Base-by-base conservation (phyloP, 2,329 filamentous ascomycete species). In the Diaporthe amygdali region DNA sequence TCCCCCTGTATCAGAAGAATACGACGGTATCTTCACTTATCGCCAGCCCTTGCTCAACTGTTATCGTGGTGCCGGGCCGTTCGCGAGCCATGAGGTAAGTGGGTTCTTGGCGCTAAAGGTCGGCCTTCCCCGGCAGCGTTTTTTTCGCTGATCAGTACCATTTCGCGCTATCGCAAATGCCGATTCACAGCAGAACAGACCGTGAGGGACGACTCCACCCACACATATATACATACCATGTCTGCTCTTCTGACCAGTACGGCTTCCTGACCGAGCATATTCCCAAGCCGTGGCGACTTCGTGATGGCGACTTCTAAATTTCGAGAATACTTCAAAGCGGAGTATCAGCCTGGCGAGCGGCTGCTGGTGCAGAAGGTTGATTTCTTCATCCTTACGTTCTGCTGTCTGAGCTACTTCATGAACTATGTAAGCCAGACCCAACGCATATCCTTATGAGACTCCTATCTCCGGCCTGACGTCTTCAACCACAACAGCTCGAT, bases 331-430 rank as follows among this genome's bases (percentile, higher is more conserved):
- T 73, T 84, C n/a, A 74, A 78, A 63, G 74, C 71, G 27, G 75
- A 80, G 17, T 80, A 82, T 52, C 77, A 78, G 32, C 81, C 82
- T 0, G 81, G 80, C 2, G 84, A 85, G 76, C 78, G 80, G 27
- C 32, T 37, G 71, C 79, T 91, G 37, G 80, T 91, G 7, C 84
- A 82, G 49, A 90, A 89, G 80, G 88, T 90, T 59, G 89, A 91
- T 76, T 91, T 90, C 75, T 91, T 91, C 79, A 91, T 91, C 74
- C 78, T 91, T 54, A 89, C 87, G 0, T 91, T 91, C 76, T 91
- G 89, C 78, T 91, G 89, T 76, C 76, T 91, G 63, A 86, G 84
- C 74, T 89, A 88, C 75, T 85, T 89, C 69, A 88, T 73, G 85
- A 69, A 56, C 32, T 52, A 73, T 25, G 46, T 55, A 30, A 68